phyloP scores from a whole-genome alignment of 495 filamentous ascomycete species.

The Lasiosphaeria miniovina region DNA sequence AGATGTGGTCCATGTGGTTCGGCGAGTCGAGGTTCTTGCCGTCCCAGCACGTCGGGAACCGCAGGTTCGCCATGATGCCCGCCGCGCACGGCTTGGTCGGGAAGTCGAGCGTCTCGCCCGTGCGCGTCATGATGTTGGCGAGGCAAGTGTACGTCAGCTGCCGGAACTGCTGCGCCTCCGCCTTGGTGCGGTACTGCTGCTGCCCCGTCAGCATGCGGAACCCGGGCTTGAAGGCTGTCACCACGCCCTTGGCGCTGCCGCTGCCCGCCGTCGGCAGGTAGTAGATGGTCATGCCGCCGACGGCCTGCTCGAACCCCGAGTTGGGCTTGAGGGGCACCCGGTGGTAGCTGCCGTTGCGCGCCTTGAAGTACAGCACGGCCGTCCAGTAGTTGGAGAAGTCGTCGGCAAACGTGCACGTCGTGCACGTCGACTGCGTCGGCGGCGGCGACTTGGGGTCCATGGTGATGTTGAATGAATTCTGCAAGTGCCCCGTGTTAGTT shows the following conservation, averaged over 20 bases:
- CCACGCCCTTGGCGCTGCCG: constrained; percentile 30
- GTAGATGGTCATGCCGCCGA: constrained; percentile 44
- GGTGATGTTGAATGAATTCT: constrained; percentile 31
- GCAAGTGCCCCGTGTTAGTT: too few relatives aligned
- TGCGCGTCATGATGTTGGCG: constrained; percentile 30
- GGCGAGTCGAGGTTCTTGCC: constrained; percentile 27
- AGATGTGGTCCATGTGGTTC: constrained; percentile 36
- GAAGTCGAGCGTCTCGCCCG: constrained; percentile 33
- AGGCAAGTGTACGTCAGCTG: constrained; percentile 44
- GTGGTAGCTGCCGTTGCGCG: constrained; percentile 38
- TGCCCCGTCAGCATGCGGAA: constrained; percentile 76
- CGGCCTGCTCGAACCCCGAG: constrained; percentile 20
- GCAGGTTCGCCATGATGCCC: constrained; percentile 43
- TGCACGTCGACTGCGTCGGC: constrained; percentile 29
- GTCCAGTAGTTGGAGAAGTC: constrained; percentile 47
- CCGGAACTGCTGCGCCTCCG: constrained; percentile 34
- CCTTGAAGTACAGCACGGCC: constrained; percentile 37
- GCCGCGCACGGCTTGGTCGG: constrained; percentile 32
- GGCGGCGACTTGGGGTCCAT: constrained; percentile 26
- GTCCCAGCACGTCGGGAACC: constrained; percentile 31
- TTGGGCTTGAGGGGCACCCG: constrained; percentile 30
- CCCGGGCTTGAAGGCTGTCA: constrained; percentile 49
- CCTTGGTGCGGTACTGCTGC: constrained; percentile 38
- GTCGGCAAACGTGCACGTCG: constrained; percentile 33
- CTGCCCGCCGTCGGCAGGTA: constrained; percentile 27